Conservation (phyloP, 148 eudicot species). For the Amaranthus cruentus region DNA sequence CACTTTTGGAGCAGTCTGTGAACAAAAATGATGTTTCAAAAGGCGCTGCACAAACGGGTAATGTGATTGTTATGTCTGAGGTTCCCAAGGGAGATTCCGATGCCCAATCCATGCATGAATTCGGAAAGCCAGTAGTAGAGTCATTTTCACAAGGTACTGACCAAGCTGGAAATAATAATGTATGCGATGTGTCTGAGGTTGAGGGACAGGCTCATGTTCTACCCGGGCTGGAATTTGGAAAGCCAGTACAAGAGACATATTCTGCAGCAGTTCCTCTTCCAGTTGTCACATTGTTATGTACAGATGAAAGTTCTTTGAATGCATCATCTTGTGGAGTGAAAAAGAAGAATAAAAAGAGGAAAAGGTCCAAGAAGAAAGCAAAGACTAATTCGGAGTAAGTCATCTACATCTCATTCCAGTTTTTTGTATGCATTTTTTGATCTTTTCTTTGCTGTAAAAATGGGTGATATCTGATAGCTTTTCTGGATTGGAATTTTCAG, state of each 20-base stretch:
- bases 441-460: background rate
- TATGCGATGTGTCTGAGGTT: background rate
- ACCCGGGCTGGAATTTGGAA: slow-evolving; percentile 22
- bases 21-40: background rate
- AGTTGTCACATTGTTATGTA: slow-evolving; percentile 27
- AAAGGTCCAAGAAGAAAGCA: slow-evolving; percentile 34
- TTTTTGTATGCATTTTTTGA: slow-evolving; percentile 4
- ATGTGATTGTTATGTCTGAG: slow-evolving; percentile 7
- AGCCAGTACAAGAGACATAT: slow-evolving; percentile 18
- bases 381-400: slow-evolving; percentile 27
- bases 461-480: background rate
- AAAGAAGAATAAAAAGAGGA: slow-evolving; percentile 29
- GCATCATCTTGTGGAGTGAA: slow-evolving; percentile 29
- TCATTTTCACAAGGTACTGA: too few relatives aligned
- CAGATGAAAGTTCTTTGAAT: slow-evolving; percentile 18
- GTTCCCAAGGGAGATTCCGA: slow-evolving; percentile 8
- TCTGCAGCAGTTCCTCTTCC: slow-evolving; percentile 19
- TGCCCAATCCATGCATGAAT: background rate
- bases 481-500: background rate
- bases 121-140: background rate
- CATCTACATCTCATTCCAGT: background rate
- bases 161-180: background rate
- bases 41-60: slow-evolving; percentile 11
- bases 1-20: background rate
- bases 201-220: background rate